Base-by-base conservation (phyloP, 129 eudicot genomes). In the Tagetes erecta region DNA sequence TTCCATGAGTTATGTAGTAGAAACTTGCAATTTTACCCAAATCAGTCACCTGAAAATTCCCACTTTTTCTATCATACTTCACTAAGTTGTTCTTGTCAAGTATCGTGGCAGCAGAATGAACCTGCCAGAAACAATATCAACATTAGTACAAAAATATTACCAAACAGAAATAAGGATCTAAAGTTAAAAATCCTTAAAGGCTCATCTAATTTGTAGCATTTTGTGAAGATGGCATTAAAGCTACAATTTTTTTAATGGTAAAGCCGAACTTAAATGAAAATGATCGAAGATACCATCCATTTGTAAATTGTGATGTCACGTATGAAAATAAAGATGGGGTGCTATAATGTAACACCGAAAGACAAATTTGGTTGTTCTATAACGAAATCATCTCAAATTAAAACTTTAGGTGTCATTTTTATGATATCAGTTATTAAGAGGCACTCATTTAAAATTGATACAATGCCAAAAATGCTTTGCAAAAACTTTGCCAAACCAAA, bases 11-110 rank as follows among this genome's bases (percentile, higher is more conserved):
- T 6, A 93, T 93, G 81, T 93, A 87, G 57, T 93, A 90, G 58
- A 90, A 93, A 77, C 98, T 93, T 35, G 98, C 98, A 75, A 93
- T 93, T 67, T 97, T 92, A 56, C 98, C 98, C 92, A 93, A 71
- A 83, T 90, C 98, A 9, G 98, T 90, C 39, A 84, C 97, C 88
- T 90, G 98, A 75, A 93, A 93, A 78, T 93, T 90, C 52, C 98
- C 98, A 78, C 98, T 90, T 80, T 93, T 93, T 71, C 97, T 77
- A 65, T 93, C 98, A 82, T 93, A 93, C 84, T 87, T 88, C 38
- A 90, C 85, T 86, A 93, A 80, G 76, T 88, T 93, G 76, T 90
- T 94, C 75, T 90, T 91, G 72, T 90, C 97, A 84, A 94, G 64
- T 68, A 87, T 35, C 9, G 89, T 88, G 3, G 98, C 98, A 3